Percentiles rank a stretch among this genome's conserved stretches.
Conservation (phyloP, 1,284 basidiomycete species). For the Apiotrichum mycotoxinovorans region DNA sequence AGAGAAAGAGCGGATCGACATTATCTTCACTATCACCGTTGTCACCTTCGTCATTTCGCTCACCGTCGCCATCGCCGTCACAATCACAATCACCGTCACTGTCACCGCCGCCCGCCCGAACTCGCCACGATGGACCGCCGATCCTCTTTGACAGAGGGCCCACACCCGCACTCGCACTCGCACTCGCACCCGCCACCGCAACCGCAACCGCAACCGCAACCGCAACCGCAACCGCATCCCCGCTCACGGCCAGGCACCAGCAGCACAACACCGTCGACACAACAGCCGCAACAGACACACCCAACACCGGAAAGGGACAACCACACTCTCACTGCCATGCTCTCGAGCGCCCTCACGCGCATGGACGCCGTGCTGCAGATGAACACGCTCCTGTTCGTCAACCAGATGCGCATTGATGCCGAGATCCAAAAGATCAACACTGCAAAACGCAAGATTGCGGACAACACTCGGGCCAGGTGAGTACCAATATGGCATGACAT, state of each 20-base stretch:
- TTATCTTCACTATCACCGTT: no score
- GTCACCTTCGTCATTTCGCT: no score
- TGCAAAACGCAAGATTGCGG: not conserved
- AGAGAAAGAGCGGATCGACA: no score
- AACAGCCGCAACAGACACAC: not conserved
- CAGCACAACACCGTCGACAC: not conserved
- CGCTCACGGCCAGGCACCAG: not conserved
- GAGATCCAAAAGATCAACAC: constrained; percentile 1
- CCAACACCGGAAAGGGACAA: not conserved
- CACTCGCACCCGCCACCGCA: not conserved
- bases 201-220: no score
- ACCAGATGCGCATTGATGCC: constrained; percentile 3
- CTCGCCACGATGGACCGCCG: not conserved
- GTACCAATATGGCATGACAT: not conserved
- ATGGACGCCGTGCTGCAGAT: constrained; percentile 3
- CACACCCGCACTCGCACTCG: not conserved
- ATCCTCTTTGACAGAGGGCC: not conserved
- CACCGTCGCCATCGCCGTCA: no score
- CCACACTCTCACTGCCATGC: not conserved
- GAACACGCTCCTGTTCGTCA: constrained; percentile 4
- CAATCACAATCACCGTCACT: no score
- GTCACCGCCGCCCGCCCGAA: no score
- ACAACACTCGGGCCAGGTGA: constrained; percentile 1
- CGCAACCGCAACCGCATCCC: no score
- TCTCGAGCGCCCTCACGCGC: not conserved